Conservation (phyloP, 768 basidiomycete species). For the Termitomyces sp. region DNA sequence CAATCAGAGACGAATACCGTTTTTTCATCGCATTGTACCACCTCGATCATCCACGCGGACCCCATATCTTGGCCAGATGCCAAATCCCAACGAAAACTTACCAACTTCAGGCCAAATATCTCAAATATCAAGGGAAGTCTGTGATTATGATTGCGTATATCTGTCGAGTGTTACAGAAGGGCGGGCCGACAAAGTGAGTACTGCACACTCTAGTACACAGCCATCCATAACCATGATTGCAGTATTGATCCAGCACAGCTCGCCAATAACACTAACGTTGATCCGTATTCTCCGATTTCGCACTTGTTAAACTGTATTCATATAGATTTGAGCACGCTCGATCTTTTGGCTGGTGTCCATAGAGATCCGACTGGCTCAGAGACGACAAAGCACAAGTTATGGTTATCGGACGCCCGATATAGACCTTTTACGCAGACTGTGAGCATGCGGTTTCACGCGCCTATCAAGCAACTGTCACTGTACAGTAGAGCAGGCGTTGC, state of each 20-base stretch:
- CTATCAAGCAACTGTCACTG: background rate
- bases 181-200: conserved; percentile 13
- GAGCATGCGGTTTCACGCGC: background rate
- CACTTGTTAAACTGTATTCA: conserved; percentile 40
- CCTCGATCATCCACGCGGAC: conserved; percentile 50
- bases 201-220: background rate
- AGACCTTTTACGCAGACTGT: background rate
- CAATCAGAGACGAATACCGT: conserved; percentile 42
- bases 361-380: background rate
- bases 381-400: background rate
- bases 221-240: conserved; percentile 1
- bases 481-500: background rate
- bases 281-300: conserved; percentile 33
- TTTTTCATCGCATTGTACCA: conserved; percentile 50
- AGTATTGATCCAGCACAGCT: conserved; percentile 32
- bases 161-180: background rate
- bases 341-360: conserved; percentile 26
- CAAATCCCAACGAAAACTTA: conserved; percentile 47
- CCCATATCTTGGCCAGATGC: conserved; percentile 43
- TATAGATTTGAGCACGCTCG: conserved; percentile 37
- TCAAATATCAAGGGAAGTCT: conserved; percentile 33
- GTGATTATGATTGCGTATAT: conserved; percentile 54
- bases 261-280: conserved; percentile 30
- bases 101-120: conserved; percentile 55
- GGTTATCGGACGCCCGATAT: background rate